phyloP scores from a whole-genome alignment of 2,329 filamentous ascomycete genomes.

The Fusarium sp. region DNA sequence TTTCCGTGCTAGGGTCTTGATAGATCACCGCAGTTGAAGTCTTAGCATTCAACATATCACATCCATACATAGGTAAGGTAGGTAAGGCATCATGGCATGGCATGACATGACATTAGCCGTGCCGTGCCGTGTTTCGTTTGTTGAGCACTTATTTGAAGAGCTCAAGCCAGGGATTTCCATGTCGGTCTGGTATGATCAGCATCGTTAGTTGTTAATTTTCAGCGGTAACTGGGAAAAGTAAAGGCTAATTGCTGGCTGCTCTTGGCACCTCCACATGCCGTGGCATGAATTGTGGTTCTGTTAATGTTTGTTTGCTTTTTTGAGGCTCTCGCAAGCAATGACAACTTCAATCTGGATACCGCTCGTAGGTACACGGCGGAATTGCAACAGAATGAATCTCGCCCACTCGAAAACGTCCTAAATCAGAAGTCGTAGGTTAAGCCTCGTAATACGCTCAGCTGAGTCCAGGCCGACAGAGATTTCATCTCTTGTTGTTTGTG shows the following conservation, averaged over 20 bases:
- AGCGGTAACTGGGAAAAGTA: conserved; percentile 1
- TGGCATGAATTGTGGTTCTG: neutral
- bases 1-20: conserved; percentile 30
- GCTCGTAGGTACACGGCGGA: neutral
- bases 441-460: neutral
- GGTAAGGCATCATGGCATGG: neutral
- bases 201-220: neutral
- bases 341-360: neutral
- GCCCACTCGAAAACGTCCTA: neutral
- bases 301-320: conserved; percentile 12
- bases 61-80: no score
- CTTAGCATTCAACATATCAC: conserved; percentile 1
- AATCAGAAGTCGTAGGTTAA: neutral
- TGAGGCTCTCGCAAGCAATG: conserved; percentile 16
- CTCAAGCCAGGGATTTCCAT: conserved; percentile 4
- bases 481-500: neutral
- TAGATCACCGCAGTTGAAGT: neutral
- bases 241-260: neutral
- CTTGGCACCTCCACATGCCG: neutral
- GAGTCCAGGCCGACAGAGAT: neutral
- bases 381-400: neutral
- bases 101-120: conserved; percentile 1
- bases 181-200: conserved; percentile 1
- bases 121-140: neutral
- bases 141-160: neutral